Conservation (phyloP, 352 stramenopile genomes). For the Hyphochytrium catenoides region DNA sequence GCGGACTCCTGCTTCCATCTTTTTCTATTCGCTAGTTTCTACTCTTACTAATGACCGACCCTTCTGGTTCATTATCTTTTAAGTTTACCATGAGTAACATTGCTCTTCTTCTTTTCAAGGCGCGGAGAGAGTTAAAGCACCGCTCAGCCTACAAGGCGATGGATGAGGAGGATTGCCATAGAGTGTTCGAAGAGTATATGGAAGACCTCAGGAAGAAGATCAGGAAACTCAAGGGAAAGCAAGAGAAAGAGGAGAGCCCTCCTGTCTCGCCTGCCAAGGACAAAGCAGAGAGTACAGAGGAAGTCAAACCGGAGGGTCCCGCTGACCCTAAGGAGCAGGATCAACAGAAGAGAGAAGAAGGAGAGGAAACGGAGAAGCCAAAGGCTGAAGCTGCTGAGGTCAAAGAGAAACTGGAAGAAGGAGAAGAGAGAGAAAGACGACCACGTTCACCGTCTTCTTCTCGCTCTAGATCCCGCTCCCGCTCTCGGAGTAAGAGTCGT, state of each 20-base stretch:
- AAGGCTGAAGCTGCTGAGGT: too few species aligned
- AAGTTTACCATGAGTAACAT: too few species aligned
- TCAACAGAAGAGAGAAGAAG: conserved; percentile 33
- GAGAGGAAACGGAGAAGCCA: conserved; percentile 3
- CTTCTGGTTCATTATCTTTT: too few species aligned
- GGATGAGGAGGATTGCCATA: conserved; percentile 11
- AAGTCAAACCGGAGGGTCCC: conserved; percentile 15
- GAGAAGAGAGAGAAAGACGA: too few species aligned
- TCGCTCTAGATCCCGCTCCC: too few species aligned
- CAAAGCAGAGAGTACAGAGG: conserved; percentile 16
- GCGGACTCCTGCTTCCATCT: too few species aligned
- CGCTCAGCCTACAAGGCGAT: conserved; percentile 13
- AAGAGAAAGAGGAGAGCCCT: conserved; percentile 15
- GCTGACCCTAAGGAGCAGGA: conserved; percentile 18
- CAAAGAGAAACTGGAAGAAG: too few species aligned
- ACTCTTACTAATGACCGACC: too few species aligned
- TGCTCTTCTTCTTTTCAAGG: too few species aligned
- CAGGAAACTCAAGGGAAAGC: conserved; percentile 8
- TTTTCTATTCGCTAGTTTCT: too few species aligned
- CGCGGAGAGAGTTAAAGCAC: conserved; percentile 1
- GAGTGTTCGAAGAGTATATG: conserved; percentile 23
- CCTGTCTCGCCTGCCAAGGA: conserved; percentile 13
- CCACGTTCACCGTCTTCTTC: too few species aligned
- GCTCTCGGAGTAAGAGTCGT: too few species aligned
- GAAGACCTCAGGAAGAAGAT: conserved; percentile 16